These are phyloP conservation scores for Juglanconis juglandina DNA, from an alignment of 2,329 filamentous ascomycete species.

Conservation along the genomic window DNA sequence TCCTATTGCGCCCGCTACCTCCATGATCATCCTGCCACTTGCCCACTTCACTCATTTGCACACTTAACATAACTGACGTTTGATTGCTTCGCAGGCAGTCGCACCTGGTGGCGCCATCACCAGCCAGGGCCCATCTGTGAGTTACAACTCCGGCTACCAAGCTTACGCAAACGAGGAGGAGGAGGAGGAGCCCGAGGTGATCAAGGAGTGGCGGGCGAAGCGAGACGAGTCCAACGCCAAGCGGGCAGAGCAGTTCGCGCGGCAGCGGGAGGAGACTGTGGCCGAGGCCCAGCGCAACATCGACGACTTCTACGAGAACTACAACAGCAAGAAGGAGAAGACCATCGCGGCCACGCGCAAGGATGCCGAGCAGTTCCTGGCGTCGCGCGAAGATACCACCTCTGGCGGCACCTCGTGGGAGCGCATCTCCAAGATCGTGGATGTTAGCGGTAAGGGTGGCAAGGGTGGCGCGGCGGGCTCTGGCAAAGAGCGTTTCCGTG, in stretches of 20 bases:
- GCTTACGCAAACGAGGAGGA: constrained; percentile 43
- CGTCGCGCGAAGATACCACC: constrained; percentile 84
- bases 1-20: background rate
- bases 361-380: constrained; percentile 91
- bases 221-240: constrained; percentile 79
- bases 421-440: constrained; percentile 95
- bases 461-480: constrained; percentile 84
- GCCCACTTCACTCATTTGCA: background rate
- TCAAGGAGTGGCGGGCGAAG: constrained; percentile 88
- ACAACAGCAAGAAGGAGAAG: constrained; percentile 98
- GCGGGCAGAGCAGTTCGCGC: constrained; percentile 77
- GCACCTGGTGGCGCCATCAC: constrained; percentile 75
- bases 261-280: constrained; percentile 80
- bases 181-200: constrained; percentile 84
- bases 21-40: background rate
- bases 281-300: constrained; percentile 90
- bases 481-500: constrained; percentile 94
- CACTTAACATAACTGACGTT: background rate
- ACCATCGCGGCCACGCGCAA: constrained; percentile 79
- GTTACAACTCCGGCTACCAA: constrained; percentile 60
- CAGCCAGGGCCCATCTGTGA: constrained; percentile 57
- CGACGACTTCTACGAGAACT: constrained; percentile 99
- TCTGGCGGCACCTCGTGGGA: constrained; percentile 98
- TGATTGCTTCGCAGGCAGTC: constrained; percentile 54
- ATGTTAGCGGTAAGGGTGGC: constrained; percentile 87